These are phyloP conservation scores for Patellaria atrata DNA, from an alignment of 495 filamentous ascomycete species.

Conservation along the genomic window DNA sequence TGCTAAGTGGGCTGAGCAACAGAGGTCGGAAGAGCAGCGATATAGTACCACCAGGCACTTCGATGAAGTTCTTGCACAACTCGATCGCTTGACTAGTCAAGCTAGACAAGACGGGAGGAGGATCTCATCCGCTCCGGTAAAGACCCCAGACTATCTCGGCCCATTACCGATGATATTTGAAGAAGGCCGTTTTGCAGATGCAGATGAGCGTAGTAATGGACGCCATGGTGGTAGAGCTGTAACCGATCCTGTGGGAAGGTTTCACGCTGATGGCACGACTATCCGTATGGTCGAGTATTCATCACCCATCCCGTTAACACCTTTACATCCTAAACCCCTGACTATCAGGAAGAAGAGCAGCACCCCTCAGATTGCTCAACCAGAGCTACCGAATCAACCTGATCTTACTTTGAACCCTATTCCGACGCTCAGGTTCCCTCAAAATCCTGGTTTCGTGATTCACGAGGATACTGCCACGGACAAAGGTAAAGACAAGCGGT, in stretches of 20 bases:
- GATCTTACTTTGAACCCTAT: too few species aligned
- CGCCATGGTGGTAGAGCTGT: conserved; percentile 23
- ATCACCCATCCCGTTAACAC: conserved; percentile 23
- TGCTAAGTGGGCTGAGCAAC: conserved; percentile 26
- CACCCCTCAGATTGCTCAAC: too few species aligned
- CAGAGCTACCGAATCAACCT: too few species aligned
- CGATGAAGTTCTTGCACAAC: conserved; percentile 43
- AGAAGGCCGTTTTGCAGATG: conserved; percentile 20
- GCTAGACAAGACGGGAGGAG: conserved; percentile 22
- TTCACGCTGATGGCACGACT: conserved; percentile 21
- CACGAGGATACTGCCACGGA: not conserved
- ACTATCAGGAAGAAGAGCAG: too few species aligned
- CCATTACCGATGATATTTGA: conserved; percentile 28
- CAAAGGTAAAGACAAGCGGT: too few species aligned
- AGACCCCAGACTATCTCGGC: conserved; percentile 15
- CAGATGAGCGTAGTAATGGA: conserved; percentile 15
- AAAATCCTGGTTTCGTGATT: too few species aligned
- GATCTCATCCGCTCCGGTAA: conserved; percentile 39
- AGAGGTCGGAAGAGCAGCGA: conserved; percentile 13
- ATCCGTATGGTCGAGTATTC: conserved; percentile 25
- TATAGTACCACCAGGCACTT: conserved; percentile 30
- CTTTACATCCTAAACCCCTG: too few species aligned
- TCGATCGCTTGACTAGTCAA: conserved; percentile 41
- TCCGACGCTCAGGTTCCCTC: too few species aligned
- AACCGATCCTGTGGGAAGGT: conserved; percentile 22